These are phyloP conservation scores for Sporothrix pseudoabietina DNA, from an alignment of 2,329 filamentous ascomycete species.

Conservation along the genomic window DNA sequence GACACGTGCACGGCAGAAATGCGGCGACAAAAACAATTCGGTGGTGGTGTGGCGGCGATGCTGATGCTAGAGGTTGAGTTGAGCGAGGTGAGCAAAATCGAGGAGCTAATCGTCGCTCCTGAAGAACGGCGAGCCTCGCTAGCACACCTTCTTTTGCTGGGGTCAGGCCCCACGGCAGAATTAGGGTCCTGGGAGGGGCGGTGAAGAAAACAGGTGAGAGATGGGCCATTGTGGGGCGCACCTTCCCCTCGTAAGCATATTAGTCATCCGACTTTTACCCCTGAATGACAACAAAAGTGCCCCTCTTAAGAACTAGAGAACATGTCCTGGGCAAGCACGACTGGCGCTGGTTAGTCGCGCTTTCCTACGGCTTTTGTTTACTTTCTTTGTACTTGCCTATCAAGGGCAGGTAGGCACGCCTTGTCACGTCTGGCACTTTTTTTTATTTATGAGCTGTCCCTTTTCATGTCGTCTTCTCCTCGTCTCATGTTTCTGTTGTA, in stretches of 20 bases:
- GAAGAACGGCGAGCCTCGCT: background rate
- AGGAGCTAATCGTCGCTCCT: slow-evolving; percentile 5
- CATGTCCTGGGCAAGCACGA: background rate
- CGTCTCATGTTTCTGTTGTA: background rate
- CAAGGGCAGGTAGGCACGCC: background rate
- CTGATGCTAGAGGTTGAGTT: background rate
- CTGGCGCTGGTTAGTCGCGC: background rate
- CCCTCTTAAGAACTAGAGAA: background rate
- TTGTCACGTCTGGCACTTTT: background rate
- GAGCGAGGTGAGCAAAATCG: background rate
- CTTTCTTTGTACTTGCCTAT: background rate
- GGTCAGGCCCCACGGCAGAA: slow-evolving; percentile 24
- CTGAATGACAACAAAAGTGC: slow-evolving; percentile 3
- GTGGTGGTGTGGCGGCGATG: background rate
- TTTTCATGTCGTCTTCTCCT: background rate
- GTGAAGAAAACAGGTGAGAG: background rate
- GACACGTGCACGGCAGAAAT: background rate
- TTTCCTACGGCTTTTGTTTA: slow-evolving; percentile 22
- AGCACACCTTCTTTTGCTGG: background rate
- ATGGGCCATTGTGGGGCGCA: background rate
- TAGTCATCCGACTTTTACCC: slow-evolving; percentile 12
- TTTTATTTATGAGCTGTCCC: slow-evolving; percentile 3
- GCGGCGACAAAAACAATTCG: background rate
- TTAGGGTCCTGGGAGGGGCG: background rate
- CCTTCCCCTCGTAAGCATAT: slow-evolving; percentile 3